These are phyloP conservation scores for Tubosaeta sp. DNA, from an alignment of 768 basidiomycete genomes.

Conservation along the genomic window DNA sequence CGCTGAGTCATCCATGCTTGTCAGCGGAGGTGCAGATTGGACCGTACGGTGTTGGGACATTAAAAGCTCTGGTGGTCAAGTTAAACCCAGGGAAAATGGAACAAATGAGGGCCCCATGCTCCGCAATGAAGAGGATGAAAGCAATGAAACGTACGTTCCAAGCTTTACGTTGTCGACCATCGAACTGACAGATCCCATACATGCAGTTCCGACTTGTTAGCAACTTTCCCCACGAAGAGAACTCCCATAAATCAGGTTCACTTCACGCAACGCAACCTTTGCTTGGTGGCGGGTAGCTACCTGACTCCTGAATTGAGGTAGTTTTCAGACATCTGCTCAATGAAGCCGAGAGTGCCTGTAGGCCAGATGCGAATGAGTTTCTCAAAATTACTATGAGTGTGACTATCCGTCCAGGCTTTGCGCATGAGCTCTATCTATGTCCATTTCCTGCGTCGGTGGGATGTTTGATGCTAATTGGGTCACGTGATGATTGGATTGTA, in stretches of 20 bases:
- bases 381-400: too few relatives aligned
- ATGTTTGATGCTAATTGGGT: background rate
- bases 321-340: background rate
- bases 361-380: too few relatives aligned
- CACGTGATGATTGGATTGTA: conserved; percentile 17
- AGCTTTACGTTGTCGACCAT: background rate
- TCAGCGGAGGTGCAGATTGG: conserved; percentile 91
- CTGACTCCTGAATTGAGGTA: conserved; percentile 55
- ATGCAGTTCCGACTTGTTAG: conserved; percentile 73
- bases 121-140: conserved; percentile 47
- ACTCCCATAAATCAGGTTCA: conserved; percentile 91
- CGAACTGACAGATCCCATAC: conserved; percentile 2
- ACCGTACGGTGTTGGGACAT: conserved; percentile 99
- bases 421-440: too few relatives aligned
- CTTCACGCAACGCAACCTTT: conserved; percentile 93
- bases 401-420: background rate
- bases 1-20: conserved; percentile 83
- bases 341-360: background rate
- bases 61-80: conserved; percentile 67
- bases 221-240: conserved; percentile 93
- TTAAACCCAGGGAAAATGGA: conserved; percentile 58
- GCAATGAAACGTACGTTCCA: conserved; percentile 63
- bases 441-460: background rate
- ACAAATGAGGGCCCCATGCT: conserved; percentile 30
- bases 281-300: conserved; percentile 79